Conservation (phyloP, 257 asterid genomes). For the Oldenlandia corymbosa region DNA sequence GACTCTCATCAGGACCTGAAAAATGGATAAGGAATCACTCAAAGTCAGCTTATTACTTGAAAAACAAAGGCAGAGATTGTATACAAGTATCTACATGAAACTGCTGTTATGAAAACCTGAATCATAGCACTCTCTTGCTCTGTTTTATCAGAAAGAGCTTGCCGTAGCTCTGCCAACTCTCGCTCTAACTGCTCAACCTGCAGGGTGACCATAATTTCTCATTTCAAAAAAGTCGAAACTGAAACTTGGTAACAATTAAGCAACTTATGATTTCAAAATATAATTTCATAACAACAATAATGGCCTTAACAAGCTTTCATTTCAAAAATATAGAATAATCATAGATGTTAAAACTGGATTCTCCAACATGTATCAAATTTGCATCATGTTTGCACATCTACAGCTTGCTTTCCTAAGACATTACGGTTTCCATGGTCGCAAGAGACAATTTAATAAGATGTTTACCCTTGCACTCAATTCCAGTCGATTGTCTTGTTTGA, state of each 20-base stretch:
- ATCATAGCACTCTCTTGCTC: slow-evolving; percentile 75
- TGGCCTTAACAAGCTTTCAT: not conserved
- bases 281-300: not conserved
- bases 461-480: slow-evolving; percentile 78
- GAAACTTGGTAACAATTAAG: not conserved
- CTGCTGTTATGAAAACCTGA: slow-evolving; percentile 42
- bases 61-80: slow-evolving; percentile 10
- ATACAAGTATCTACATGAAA: not conserved
- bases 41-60: slow-evolving; percentile 1
- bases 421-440: not conserved
- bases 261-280: not conserved
- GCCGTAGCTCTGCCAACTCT: slow-evolving; percentile 61
- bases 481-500: slow-evolving; percentile 73
- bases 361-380: not conserved
- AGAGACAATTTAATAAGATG: not conserved
- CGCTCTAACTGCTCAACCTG: slow-evolving; percentile 81
- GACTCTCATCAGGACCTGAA: slow-evolving; percentile 75
- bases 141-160: slow-evolving; percentile 52
- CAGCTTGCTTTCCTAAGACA: not conserved
- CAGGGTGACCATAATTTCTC: slow-evolving; percentile 15
- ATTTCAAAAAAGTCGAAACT: not conserved
- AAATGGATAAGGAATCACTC: slow-evolving; percentile 18
- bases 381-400: not conserved
- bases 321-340: not conserved
- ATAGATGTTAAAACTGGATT: too few relatives aligned